Evolutionary conservation across 768 basidiomycete species (phyloP).

Genomic region (Termitomyces sp.): DNA sequence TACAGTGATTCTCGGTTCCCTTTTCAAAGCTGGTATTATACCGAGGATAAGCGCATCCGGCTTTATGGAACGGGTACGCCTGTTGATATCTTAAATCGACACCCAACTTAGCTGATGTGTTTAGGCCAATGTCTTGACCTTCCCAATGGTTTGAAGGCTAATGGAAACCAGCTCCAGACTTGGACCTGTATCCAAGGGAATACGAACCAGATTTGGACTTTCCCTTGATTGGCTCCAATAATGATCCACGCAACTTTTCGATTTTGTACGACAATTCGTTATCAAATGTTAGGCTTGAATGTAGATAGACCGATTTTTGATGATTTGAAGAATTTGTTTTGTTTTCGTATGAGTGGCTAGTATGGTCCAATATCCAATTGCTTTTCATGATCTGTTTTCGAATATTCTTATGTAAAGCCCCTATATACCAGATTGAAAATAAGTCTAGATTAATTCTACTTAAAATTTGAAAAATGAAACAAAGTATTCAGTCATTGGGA

Average conservation of each 20-base stretch:
- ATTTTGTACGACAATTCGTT: not conserved
- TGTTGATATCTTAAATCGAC: not conserved
- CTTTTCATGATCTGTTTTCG: too few species aligned
- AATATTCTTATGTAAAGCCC: too few species aligned
- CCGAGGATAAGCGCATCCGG: slow-evolving; percentile 20
- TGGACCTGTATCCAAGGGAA: slow-evolving; percentile 21
- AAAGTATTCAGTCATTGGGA: too few species aligned
- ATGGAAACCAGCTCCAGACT: slow-evolving; percentile 21
- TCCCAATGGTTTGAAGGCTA: slow-evolving; percentile 17
- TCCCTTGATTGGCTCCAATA: not conserved
- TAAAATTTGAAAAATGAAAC: too few species aligned
- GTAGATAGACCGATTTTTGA: not conserved
- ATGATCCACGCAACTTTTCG: not conserved
- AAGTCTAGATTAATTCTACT: too few species aligned
- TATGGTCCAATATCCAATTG: too few species aligned
- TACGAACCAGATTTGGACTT: slow-evolving; percentile 22
- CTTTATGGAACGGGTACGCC: slow-evolving; percentile 15
- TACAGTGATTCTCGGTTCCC: slow-evolving; percentile 21
- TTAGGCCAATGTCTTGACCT: slow-evolving; percentile 23
- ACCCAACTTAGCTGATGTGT: not conserved
- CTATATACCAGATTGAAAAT: too few species aligned
- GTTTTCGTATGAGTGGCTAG: too few species aligned
- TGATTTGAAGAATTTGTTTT: not conserved
- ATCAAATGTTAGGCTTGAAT: not conserved
- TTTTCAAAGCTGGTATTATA: slow-evolving; percentile 24